These are phyloP conservation scores for Dioscorea dumetorum DNA, from an alignment of 106 monocot genomes.

Conservation along the genomic window DNA sequence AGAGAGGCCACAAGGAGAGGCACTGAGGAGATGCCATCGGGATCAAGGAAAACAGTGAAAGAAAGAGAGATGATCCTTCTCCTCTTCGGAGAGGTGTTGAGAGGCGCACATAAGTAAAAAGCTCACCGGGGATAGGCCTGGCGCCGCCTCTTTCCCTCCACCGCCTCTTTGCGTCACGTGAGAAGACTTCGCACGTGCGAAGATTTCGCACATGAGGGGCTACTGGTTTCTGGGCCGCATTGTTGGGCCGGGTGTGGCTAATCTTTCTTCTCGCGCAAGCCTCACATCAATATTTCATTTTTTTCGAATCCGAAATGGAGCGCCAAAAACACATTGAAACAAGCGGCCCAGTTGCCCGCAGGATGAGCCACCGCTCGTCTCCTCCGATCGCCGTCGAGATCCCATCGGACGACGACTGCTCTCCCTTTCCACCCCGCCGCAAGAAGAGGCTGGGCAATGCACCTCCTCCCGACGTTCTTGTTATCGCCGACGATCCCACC, in stretches of 20 bases:
- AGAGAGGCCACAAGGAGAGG: not conserved
- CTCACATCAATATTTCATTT: no score
- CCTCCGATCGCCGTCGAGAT: conserved; percentile 7
- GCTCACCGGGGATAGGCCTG: no score
- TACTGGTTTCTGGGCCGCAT: no score
- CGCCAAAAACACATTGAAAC: no score
- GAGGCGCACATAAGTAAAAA: not conserved
- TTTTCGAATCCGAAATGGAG: no score
- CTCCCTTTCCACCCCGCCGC: conserved; percentile 10
- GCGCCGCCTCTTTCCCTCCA: no score
- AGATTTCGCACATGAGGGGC: no score
- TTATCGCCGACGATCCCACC: conserved; percentile 32
- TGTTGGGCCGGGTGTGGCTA: no score
- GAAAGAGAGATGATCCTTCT: not conserved
- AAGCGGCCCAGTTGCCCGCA: no score
- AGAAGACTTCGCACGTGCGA: no score
- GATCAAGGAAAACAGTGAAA: not conserved
- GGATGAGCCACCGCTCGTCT: not conserved
- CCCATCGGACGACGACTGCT: conserved; percentile 7
- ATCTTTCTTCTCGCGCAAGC: no score
- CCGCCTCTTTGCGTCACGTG: no score
- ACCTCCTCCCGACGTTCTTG: conserved; percentile 1
- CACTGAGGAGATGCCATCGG: not conserved
- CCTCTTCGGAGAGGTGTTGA: not conserved
- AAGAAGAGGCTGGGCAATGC: conserved; percentile 5